A percentile compares a stretch with the other conserved stretches of the same genome.
phyloP scores from a whole-genome alignment of 306 rosid genomes.

The Cucumis hystrix region DNA sequence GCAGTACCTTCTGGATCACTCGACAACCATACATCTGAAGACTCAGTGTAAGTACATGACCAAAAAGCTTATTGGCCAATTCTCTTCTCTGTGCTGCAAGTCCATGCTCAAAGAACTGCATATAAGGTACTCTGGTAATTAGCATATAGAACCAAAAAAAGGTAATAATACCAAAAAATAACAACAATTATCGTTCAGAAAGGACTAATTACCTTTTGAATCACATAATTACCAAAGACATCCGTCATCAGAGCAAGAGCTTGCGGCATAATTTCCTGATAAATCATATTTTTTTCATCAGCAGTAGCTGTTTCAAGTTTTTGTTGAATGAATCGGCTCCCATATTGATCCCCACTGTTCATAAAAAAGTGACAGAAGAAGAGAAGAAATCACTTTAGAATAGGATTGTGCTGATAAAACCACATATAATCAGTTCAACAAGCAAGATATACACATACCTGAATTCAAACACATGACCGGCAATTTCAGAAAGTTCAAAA shows the following conservation, averaged over 20 bases:
- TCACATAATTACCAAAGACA: conserved; percentile 92
- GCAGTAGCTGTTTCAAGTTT: conserved; percentile 80
- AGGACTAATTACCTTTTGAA: conserved; percentile 63
- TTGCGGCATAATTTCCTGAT: conserved; percentile 91
- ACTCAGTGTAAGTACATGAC: conserved; percentile 74
- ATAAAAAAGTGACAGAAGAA: neutral
- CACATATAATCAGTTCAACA: neutral
- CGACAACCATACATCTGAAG: conserved; percentile 99
- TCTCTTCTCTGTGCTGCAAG: conserved; percentile 76
- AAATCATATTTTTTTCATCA: conserved; percentile 88
- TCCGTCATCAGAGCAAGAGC: conserved; percentile 92
- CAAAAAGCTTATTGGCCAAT: conserved; percentile 70
- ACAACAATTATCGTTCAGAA: neutral
- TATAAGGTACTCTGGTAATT: conserved; percentile 1
- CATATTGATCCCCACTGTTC: conserved; percentile 83
- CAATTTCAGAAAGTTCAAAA: conserved; percentile 77
- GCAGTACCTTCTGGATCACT: conserved; percentile 83
- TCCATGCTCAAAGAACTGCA: conserved; percentile 96
- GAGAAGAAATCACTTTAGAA: conserved; percentile 1
- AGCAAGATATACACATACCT: conserved; percentile 27
- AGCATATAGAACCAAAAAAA: conserved; percentile 1
- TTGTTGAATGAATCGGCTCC: conserved; percentile 88
- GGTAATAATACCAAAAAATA: neutral
- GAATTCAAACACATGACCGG: conserved; percentile 61
- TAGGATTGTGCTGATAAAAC: conserved; percentile 6